Evolutionary conservation across 1,139 yeast species (phyloP).

Genomic region (Debaryomycetaceae sp.): DNA sequence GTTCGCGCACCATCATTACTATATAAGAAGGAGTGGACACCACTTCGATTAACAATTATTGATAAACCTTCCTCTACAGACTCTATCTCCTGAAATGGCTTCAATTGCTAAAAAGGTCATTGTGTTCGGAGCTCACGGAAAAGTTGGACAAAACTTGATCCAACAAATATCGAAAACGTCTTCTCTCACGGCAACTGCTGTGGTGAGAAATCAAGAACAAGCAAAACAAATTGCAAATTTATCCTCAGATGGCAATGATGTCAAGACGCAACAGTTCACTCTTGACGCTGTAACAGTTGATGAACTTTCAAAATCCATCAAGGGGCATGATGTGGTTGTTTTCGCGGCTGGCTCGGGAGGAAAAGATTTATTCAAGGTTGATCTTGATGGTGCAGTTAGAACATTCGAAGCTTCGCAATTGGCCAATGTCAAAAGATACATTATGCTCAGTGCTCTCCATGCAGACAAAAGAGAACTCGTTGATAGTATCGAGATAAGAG

Average conservation of each 20-base stretch:
- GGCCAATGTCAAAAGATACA: conserved; percentile 44
- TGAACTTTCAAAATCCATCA: conserved; percentile 34
- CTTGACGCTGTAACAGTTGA: conserved; percentile 29
- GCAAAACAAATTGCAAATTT: conserved; percentile 26
- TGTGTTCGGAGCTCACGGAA: conserved; percentile 63
- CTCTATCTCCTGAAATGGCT: conserved; percentile 2
- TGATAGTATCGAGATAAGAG: conserved; percentile 24
- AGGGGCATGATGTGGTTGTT: conserved; percentile 55
- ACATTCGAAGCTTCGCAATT: conserved; percentile 52
- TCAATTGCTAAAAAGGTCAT: conserved; percentile 9
- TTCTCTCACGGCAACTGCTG: conserved; percentile 42
- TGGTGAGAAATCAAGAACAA: conserved; percentile 49
- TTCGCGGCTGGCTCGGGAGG: conserved; percentile 68
- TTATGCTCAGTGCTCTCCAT: conserved; percentile 55
- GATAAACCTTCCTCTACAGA: not conserved
- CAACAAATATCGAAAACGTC: conserved; percentile 21
- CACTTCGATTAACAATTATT: no score
- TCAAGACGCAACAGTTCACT: conserved; percentile 36
- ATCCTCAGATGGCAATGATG: conserved; percentile 27
- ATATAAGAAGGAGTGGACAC: no score
- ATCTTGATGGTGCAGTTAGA: conserved; percentile 61
- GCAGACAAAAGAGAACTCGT: conserved; percentile 47
- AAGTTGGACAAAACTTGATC: conserved; percentile 44
- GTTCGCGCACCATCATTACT: no score
- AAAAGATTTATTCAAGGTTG: conserved; percentile 49